These are phyloP conservation scores for Penicillium canariense DNA, from an alignment of 495 filamentous ascomycete genomes.

Conservation along the genomic window DNA sequence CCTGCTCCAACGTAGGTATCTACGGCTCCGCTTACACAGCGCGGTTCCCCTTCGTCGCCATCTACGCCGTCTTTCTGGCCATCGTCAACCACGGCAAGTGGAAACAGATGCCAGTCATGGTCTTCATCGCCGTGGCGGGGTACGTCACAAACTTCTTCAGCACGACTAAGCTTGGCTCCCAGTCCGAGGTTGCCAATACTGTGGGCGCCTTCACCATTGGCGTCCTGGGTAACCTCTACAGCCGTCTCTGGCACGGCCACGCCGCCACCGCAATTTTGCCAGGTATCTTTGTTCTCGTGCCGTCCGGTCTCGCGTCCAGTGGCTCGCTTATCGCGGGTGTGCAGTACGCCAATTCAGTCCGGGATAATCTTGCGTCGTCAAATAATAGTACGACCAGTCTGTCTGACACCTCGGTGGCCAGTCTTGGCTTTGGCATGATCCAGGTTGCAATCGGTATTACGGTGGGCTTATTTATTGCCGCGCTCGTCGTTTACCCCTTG, in stretches of 20 bases:
- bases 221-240: slow-evolving; percentile 83
- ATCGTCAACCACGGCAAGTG: slow-evolving; percentile 88
- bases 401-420: slow-evolving; percentile 58
- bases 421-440: slow-evolving; percentile 81
- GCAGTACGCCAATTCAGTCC: slow-evolving; percentile 71
- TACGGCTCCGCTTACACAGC: slow-evolving; percentile 40
- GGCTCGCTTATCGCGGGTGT: slow-evolving; percentile 79
- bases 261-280: slow-evolving; percentile 89
- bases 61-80: slow-evolving; percentile 77
- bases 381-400: slow-evolving; percentile 41
- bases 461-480: slow-evolving; percentile 82
- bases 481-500: slow-evolving; percentile 81
- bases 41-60: slow-evolving; percentile 63
- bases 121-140: slow-evolving; percentile 75
- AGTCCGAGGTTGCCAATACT: slow-evolving; percentile 79
- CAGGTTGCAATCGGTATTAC: slow-evolving; percentile 93
- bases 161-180: slow-evolving; percentile 63
- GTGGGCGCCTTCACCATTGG: slow-evolving; percentile 86
- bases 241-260: slow-evolving; percentile 74
- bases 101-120: slow-evolving; percentile 86
- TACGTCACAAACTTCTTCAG: slow-evolving; percentile 85
- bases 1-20: slow-evolving; percentile 58
- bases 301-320: slow-evolving; percentile 78
- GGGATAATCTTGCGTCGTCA: slow-evolving; percentile 41
- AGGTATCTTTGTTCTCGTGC: slow-evolving; percentile 92